These are phyloP conservation scores for Ochetophila trinervis DNA, from an alignment of 306 rosid species.

Conservation along the genomic window DNA sequence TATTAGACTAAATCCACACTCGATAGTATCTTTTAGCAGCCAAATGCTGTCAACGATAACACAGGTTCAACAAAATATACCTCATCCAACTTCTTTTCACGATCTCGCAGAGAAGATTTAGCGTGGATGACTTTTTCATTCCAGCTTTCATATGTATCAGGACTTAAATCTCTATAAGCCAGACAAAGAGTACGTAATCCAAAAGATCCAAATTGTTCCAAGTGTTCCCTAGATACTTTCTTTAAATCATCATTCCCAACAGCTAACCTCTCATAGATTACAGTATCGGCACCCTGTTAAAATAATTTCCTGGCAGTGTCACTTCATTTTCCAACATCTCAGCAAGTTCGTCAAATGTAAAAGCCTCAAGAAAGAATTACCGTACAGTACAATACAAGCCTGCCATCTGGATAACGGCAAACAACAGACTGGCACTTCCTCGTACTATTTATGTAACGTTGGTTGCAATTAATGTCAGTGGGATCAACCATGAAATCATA, in stretches of 20 bases:
- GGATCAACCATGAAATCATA: conserved; percentile 13
- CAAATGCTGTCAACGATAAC: neutral
- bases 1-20: too few species aligned
- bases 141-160: conserved; percentile 81
- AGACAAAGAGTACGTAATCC: conserved; percentile 92
- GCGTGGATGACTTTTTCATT: conserved; percentile 91
- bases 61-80: conserved; percentile 37
- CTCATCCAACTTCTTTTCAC: conserved; percentile 97
- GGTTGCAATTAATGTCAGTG: conserved; percentile 24
- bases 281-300: conserved; percentile 92
- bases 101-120: conserved; percentile 84
- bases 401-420: conserved; percentile 93
- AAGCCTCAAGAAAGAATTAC: conserved; percentile 48
- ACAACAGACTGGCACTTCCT: conserved; percentile 98
- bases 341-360: conserved; percentile 9
- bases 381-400: conserved; percentile 92
- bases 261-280: conserved; percentile 80
- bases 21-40: neutral
- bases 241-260: conserved; percentile 49
- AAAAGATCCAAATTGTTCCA: conserved; percentile 82
- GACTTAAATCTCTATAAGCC: conserved; percentile 81
- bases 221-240: conserved; percentile 69
- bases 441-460: conserved; percentile 48
- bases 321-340: conserved; percentile 29
- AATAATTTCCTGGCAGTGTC: conserved; percentile 34